Conservation (phyloP, 805 yeast genomes). For the Zygoascus tannicola region DNA sequence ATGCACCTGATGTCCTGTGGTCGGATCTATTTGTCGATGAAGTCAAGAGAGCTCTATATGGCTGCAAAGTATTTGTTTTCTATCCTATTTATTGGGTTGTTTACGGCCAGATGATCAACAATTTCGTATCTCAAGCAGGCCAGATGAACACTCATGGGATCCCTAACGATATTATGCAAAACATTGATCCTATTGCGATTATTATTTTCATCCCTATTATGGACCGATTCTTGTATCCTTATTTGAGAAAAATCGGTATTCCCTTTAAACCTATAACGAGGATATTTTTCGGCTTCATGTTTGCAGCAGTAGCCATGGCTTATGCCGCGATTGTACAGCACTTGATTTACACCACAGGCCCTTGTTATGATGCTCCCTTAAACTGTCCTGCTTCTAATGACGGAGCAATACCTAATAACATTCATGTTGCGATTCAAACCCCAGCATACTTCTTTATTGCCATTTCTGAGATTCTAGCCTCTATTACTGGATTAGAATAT, state of each 20-base stretch:
- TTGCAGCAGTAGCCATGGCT: conserved; percentile 56
- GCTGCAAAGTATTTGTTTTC: conserved; percentile 64
- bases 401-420: conserved; percentile 39
- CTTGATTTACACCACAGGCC: conserved; percentile 58
- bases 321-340: conserved; percentile 72
- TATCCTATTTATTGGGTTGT: conserved; percentile 70
- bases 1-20: conserved; percentile 39
- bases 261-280: conserved; percentile 63
- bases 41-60: conserved; percentile 52
- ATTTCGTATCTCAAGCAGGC: conserved; percentile 67
- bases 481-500: conserved; percentile 73
- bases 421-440: conserved; percentile 64
- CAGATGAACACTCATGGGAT: conserved; percentile 65
- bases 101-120: conserved; percentile 63
- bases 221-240: conserved; percentile 51
- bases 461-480: conserved; percentile 67
- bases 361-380: conserved; percentile 59
- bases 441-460: conserved; percentile 69
- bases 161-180: conserved; percentile 73
- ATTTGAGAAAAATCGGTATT: conserved; percentile 39
- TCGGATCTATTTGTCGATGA: conserved; percentile 65
- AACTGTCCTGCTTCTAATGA: conserved; percentile 37
- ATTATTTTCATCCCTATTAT: conserved; percentile 69
- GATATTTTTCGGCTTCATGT: conserved; percentile 59
- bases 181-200: conserved; percentile 65